Base-by-base conservation (phyloP, 805 yeast species). In the Teunomyces aglyptinius region DNA sequence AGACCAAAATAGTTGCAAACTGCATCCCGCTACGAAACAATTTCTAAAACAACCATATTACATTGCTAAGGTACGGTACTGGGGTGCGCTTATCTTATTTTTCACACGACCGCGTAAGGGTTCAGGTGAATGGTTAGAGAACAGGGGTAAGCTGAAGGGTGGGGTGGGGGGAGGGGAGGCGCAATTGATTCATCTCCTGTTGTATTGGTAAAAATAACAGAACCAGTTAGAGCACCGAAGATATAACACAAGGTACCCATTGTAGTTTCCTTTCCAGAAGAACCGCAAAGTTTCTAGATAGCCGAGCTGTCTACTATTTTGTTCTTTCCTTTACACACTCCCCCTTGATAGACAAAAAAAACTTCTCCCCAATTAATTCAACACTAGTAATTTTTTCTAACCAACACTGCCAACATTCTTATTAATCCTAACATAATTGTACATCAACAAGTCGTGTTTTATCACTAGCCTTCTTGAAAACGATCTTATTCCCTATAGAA, bases 301-400 rank as follows among this genome's bases (percentile, higher is more conserved):
- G 28, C 27, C 39, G 39, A 13, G 19, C 15, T 18, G 39, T n/a
- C 15, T 22, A 19, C 24, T 20, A 19, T 35, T 19, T 36, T 22
- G 15, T 20, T 36, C 28, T 8, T 22, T 22, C 26, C 24, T 22
- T 36, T 36, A 36, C 39, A 36, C 39, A 22, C 39, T 36, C 39
- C 39, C 39, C 39, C 39, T 36, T 20, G 39, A 36, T 36, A 36
- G 39, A 31, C 33, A 36, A 36, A 36, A 35, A 36, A 36, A 36
- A 36, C 39, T 36, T 36, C 39, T 36, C 39, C 39, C 39, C 39
- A 36, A 19, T 36, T 36, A 12, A 11, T 36, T 22, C 24, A 20
- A n/a, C 22, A 36, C 24, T n/a, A 13, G 39, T 36, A 22, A 22
- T 19, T 36, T 36, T 36, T 36, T 36, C 39, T 36, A n/a, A 22